A percentile compares a stretch with the other conserved stretches of the same genome.
Evolutionary conservation across 2,329 filamentous ascomycete genomes (phyloP).

Genomic region (Paramyrothecium sp.): DNA sequence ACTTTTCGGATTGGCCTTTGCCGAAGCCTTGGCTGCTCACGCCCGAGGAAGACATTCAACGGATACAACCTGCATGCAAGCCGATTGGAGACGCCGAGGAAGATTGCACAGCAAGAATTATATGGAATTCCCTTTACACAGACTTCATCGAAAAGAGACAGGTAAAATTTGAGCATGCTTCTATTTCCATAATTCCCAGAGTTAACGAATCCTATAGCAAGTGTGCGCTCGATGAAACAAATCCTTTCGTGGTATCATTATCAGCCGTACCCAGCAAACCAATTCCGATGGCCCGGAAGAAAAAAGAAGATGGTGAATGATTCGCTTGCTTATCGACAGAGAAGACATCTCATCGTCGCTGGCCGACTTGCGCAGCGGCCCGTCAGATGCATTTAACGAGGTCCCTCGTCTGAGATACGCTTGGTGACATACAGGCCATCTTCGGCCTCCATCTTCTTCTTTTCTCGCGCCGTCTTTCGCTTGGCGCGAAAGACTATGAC

Average conservation of each 20-base stretch:
- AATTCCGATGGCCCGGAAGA: too few relatives aligned
- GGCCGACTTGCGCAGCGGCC: too few relatives aligned
- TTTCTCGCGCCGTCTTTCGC: not conserved
- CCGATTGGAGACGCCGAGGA: constrained; percentile 50
- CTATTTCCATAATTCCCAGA: too few relatives aligned
- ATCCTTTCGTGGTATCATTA: too few relatives aligned
- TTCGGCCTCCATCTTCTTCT: not conserved
- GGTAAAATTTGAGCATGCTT: constrained; percentile 2
- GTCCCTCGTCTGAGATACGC: not conserved
- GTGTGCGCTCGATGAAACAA: too few relatives aligned
- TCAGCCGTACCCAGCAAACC: too few relatives aligned
- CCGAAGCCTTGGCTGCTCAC: constrained; percentile 54
- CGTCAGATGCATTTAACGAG: too few relatives aligned
- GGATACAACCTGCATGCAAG: constrained; percentile 16
- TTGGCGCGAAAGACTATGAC: not conserved
- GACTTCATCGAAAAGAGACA: constrained; percentile 33
- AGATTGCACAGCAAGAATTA: constrained; percentile 22
- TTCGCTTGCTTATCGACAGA: too few relatives aligned
- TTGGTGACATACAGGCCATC: not conserved
- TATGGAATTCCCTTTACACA: constrained; percentile 42
- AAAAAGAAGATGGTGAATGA: too few relatives aligned
- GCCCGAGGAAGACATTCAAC: constrained; percentile 3
- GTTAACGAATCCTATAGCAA: too few relatives aligned
- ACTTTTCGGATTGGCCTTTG: constrained; percentile 71
- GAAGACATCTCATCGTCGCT: too few relatives aligned